These are phyloP conservation scores for Phlebiopsis flavidoalba DNA, from an alignment of 768 basidiomycete genomes.

Conservation along the genomic window DNA sequence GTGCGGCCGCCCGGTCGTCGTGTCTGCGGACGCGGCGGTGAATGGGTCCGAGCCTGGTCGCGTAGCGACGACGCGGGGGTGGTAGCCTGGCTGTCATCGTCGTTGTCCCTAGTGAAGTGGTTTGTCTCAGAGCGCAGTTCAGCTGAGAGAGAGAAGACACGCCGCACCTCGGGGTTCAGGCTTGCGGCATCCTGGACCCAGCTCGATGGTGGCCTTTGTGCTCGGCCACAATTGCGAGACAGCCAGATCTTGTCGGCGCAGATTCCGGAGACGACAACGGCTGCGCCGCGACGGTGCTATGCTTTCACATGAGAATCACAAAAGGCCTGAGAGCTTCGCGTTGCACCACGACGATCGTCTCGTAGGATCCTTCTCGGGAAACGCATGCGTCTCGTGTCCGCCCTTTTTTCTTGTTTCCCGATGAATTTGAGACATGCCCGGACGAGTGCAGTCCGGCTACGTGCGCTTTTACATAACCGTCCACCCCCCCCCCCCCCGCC, in stretches of 20 bases:
- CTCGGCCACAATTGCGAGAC: conserved; percentile 3
- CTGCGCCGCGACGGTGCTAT: conserved; percentile 9
- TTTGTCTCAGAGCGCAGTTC: conserved; percentile 25
- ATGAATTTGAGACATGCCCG: background rate
- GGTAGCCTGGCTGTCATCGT: conserved; percentile 35
- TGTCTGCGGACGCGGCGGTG: conserved; percentile 9
- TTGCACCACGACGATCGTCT: background rate
- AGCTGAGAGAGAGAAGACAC: conserved; percentile 17
- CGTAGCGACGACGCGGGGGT: conserved; percentile 27
- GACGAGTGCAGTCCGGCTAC: background rate
- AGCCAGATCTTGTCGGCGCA: conserved; percentile 17
- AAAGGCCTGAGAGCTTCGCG: background rate
- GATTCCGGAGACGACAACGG: conserved; percentile 22
- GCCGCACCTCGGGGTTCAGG: conserved; percentile 32
- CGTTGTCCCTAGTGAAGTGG: conserved; percentile 28
- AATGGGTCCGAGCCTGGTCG: conserved; percentile 6
- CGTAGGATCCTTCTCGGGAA: background rate
- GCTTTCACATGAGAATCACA: conserved; percentile 11
- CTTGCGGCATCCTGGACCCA: conserved; percentile 19
- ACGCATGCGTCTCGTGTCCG: background rate
- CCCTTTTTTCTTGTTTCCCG: background rate
- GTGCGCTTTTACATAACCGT: too few relatives aligned
- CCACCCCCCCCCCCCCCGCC: too few relatives aligned
- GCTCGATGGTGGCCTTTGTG: conserved; percentile 5
- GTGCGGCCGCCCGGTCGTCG: conserved; percentile 52